A percentile compares a stretch with the other conserved stretches of the same genome.
Conservation (phyloP, 768 basidiomycete species). For the Pulveroboletus ravenelii region DNA sequence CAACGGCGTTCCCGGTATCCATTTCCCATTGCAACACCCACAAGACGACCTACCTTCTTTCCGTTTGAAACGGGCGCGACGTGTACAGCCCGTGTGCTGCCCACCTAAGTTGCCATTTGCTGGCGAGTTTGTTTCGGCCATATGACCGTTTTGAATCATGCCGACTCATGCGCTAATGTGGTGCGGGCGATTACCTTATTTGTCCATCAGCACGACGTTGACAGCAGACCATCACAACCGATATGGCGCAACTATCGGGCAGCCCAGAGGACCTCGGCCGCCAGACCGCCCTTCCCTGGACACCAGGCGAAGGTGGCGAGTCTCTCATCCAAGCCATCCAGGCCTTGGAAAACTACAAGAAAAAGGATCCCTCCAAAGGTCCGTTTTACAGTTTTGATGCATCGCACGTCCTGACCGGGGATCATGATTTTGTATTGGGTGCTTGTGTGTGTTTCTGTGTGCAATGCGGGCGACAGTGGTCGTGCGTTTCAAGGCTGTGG, state of each 20-base stretch:
- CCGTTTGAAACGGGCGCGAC: too few relatives aligned
- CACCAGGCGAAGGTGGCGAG: slow-evolving; percentile 30
- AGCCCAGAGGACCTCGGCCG: slow-evolving; percentile 34
- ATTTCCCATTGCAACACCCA: too few relatives aligned
- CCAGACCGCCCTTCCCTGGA: slow-evolving; percentile 29
- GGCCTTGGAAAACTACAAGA: slow-evolving; percentile 82
- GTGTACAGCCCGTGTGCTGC: too few relatives aligned
- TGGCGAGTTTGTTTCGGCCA: too few relatives aligned
- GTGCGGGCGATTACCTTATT: too few relatives aligned
- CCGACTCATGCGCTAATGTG: too few relatives aligned
- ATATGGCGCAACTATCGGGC: slow-evolving; percentile 28
- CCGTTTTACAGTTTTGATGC: neutral
- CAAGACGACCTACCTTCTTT: too few relatives aligned
- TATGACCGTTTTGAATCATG: too few relatives aligned
- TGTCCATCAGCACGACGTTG: too few relatives aligned
- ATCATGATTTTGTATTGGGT: neutral
- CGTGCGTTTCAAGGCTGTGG: slow-evolving; percentile 95
- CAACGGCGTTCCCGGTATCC: too few relatives aligned
- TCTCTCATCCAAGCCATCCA: slow-evolving; percentile 48
- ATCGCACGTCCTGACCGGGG: neutral
- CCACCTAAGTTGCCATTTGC: too few relatives aligned
- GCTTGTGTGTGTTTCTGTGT: neutral
- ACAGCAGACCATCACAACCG: too few relatives aligned
- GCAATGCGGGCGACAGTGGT: slow-evolving; percentile 55
- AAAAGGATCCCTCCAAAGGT: slow-evolving; percentile 82